Evolutionary conservation across 202 grass and related monocot species (phyloP), one percentile per base, ranked within the genome.

Genomic region (Alloteropsis angusta): DNA sequence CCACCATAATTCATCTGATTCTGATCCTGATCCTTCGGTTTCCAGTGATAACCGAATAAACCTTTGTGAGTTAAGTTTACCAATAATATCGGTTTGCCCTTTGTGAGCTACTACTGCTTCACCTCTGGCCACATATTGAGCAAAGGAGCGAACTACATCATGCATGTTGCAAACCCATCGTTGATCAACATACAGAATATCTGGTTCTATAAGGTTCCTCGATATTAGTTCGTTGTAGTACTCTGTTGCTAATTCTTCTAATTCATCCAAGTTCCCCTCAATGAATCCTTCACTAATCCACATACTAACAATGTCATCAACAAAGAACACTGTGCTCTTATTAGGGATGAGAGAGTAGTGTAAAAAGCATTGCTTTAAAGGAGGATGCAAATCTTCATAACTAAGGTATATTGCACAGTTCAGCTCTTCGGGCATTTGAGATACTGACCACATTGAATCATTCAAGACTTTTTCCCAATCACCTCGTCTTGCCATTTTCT

Each of bases 261-360:
- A 32, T 9, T 56, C 72, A 13, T 58, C 52, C 10, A 9, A 9
- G 19, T 16, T 6, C 28, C 12, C 56, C 26, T 87, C 58, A 26
- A 78, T 53, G 55, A 89, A 74, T 7, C 90, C 86, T 85, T 93
- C 86, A 59, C 80, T 70, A 16, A 84, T 57, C 86, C 87, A 93
- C 76, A 72, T 36, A 36, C 35, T 36, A 36, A 36, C 5, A 36
- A 36, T 36, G 35, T 36, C 35, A 36, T 36, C 35, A 36, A 36
- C 35, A 6, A 36, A 36, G 35, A 36, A 36, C 35, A 36, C 35
- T 36, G 35, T 36, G 35, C 35, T 36, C 35, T 36, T 36, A 36
- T 36, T 36, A 36, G 35, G 35, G 35, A 36, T 36, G 35, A 36
- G 35, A 6, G 35, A 4, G 35, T 36, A 36, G 35, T 36, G 35